These are phyloP conservation scores for Schizophyllum commune DNA, from an alignment of 1,284 basidiomycete genomes.

Conservation along the genomic window DNA sequence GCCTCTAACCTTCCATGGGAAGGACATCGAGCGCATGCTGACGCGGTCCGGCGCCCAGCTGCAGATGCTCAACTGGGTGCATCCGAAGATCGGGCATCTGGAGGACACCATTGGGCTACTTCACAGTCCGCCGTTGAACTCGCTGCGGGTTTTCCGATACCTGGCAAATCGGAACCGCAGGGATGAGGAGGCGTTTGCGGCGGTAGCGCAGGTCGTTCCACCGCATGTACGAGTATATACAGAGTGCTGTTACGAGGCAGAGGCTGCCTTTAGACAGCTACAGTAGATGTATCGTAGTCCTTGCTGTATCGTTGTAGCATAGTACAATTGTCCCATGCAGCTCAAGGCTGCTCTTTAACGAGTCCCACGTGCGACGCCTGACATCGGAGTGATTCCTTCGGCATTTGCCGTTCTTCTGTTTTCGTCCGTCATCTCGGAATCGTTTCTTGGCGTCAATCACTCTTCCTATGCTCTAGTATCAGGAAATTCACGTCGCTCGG, in stretches of 20 bases:
- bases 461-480: no score
- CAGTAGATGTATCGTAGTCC: neutral
- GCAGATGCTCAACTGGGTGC: neutral
- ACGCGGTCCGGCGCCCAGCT: neutral
- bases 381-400: no score
- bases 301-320: no score
- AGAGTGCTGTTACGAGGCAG: neutral
- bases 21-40: neutral
- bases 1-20: no score
- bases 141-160: neutral
- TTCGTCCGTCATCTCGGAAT: no score
- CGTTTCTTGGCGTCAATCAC: no score
- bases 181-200: neutral
- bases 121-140: neutral
- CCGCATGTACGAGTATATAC: neutral
- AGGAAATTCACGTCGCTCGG: no score
- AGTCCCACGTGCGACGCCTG: no score
- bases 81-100: neutral
- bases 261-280: neutral
- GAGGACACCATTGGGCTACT: neutral
- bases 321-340: no score
- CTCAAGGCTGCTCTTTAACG: no score
- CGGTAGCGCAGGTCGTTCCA: neutral
- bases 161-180: neutral
- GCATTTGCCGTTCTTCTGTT: no score